phyloP scores from a whole-genome alignment of 139 green algal species.

The Chlamydomonas schloesseri region DNA sequence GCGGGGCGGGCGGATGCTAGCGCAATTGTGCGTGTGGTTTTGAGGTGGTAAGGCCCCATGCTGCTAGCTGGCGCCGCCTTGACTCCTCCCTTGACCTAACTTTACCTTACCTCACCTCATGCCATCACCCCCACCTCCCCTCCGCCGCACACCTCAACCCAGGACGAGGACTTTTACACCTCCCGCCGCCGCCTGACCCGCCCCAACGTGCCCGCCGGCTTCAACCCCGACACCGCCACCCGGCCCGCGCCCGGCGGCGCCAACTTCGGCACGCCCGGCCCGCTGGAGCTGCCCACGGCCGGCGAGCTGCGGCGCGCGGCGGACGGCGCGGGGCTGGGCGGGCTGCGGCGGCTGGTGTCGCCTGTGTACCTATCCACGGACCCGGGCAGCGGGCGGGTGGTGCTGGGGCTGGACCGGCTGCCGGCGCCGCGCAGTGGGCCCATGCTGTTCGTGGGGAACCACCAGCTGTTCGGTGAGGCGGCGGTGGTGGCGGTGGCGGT shows the following conservation, averaged over 20 bases:
- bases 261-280: slow-evolving; percentile 71
- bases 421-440: slow-evolving; percentile 54
- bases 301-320: slow-evolving; percentile 36
- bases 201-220: not conserved
- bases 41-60: too few species aligned
- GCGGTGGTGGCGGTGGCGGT: not conserved
- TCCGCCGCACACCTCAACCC: not conserved
- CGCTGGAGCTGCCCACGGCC: slow-evolving; percentile 81
- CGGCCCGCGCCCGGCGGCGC: slow-evolving; percentile 28
- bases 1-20: too few species aligned
- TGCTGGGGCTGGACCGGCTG: slow-evolving; percentile 47
- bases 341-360: slow-evolving; percentile 63
- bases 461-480: slow-evolving; percentile 80
- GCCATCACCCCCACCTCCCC: too few species aligned
- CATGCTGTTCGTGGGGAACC: slow-evolving; percentile 95
- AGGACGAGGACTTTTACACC: slow-evolving; percentile 85
- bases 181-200: slow-evolving; percentile 22
- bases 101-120: too few species aligned
- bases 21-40: too few species aligned
- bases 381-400: slow-evolving; percentile 53
- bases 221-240: not conserved
- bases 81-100: too few species aligned
- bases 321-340: slow-evolving; percentile 4
- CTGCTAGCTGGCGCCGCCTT: too few species aligned
- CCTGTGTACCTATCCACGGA: slow-evolving; percentile 89